Base-by-base conservation (phyloP, 2,329 filamentous ascomycete species). In the Fusarium sororula region DNA sequence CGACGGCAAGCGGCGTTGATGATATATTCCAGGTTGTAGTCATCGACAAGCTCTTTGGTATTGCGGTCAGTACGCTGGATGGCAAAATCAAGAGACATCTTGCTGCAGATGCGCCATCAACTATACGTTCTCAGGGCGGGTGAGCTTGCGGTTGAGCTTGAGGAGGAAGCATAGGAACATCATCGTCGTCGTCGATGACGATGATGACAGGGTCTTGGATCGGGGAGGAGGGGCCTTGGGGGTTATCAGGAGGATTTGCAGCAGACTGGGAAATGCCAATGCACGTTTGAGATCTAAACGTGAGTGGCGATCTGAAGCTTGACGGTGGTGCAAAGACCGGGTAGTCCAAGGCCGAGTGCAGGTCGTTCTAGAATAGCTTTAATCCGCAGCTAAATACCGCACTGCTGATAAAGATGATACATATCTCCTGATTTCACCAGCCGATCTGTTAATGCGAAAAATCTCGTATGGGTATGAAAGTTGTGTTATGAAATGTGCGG, bases 321-420 rank as follows among this genome's bases (percentile, higher is more conserved):
- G 26, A 48, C 10, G 20, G 20, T 22, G 45, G 28, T 48, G 45
- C 4, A 18, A 30, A 30, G 28, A 18, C 10, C 28, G 10, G 14
- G 44, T 8, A 73, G 77, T 80, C 75, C 79, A 67, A 79, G 79
- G 79, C 79, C 80, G 81, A 77, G 83, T 84, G 83, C 83, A 84
- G 82, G 82, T 80, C 82, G 81, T 78, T 81, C 79, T 77, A 56
- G 62, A 80, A 79, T 75, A 83, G 81, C 79, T 83, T 76, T 74
- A 20, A 78, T 77, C 77, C 59, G 73, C 67, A 51, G 70, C 66
- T 56, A 65, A 70, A 77, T 57, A 60, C 66, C 66, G 58, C 50
- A 18, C 63, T 48, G 58, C 41, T 58, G 55, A 41, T 24, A n/a
- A 32, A 45, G 41, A 64, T 42, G 39, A 63, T 47, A 39, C 38